phyloP scores from a whole-genome alignment of 805 yeast species.

The Starmerella potacharoeniae region DNA sequence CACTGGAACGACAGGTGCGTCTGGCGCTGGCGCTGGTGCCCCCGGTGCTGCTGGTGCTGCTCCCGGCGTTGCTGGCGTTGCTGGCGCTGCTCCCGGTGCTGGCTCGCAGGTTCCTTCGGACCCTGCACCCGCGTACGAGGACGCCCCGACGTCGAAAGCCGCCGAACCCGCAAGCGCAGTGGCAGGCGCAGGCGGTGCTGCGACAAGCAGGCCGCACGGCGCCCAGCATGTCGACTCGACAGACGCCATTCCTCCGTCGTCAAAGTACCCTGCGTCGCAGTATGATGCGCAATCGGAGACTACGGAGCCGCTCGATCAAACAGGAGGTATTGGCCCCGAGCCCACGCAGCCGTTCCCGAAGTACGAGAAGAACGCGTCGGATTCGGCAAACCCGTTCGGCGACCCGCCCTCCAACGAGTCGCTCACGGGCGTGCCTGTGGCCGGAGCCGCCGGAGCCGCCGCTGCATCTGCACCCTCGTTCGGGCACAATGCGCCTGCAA shows the following conservation, averaged over 20 bases:
- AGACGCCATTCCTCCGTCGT: not conserved
- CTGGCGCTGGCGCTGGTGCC: not conserved
- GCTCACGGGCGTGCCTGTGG: not conserved
- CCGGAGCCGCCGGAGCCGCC: not conserved
- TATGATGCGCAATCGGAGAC: not conserved
- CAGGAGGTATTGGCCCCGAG: not conserved
- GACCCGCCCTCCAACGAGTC: not conserved
- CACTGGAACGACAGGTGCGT: too few species aligned
- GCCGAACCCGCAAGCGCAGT: not conserved
- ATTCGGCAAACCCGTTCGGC: not conserved
- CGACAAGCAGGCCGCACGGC: not conserved
- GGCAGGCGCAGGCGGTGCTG: not conserved
- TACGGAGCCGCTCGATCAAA: not conserved
- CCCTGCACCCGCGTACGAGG: not conserved
- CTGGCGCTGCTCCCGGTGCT: not conserved
- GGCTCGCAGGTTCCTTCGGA: too few species aligned
- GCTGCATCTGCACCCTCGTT: not conserved
- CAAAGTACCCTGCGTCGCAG: not conserved
- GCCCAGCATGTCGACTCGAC: not conserved
- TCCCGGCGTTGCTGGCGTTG: not conserved
- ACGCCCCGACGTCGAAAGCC: not conserved
- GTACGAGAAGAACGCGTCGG: not conserved
- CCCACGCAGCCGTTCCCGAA: not conserved
- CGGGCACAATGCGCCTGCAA: not conserved
- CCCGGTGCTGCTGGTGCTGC: conserved; percentile 26